Conservation (phyloP, 2,329 filamentous ascomycete species). For the Fusarium bulbicola region DNA sequence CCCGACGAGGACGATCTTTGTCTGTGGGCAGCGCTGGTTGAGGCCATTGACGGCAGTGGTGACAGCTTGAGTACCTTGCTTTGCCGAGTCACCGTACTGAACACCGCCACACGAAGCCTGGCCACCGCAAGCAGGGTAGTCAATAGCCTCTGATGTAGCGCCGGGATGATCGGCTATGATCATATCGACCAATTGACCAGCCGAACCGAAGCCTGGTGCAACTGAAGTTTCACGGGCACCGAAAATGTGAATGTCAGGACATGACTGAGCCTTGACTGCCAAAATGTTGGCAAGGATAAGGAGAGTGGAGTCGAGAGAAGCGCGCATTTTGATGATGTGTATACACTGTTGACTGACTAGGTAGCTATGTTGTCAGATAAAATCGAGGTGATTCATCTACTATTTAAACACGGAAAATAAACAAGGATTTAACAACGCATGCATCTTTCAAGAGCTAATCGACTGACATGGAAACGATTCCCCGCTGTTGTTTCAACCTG, state of each 20-base stretch:
- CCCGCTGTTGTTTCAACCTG: background rate
- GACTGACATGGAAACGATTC: background rate
- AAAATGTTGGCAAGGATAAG: slow-evolving; percentile 12
- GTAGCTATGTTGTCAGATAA: too few species aligned
- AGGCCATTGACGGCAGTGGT: slow-evolving; percentile 67
- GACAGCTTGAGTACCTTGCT: slow-evolving; percentile 66
- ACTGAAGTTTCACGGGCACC: slow-evolving; percentile 60
- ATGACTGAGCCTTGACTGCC: slow-evolving; percentile 37
- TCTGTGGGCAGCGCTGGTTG: slow-evolving; percentile 63
- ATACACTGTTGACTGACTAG: too few species aligned
- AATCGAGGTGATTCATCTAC: rapidly evolving
- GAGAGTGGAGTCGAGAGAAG: slow-evolving; percentile 9
- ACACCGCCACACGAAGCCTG: slow-evolving; percentile 65
- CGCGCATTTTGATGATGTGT: slow-evolving; percentile 9
- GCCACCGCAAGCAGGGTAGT: slow-evolving; percentile 71
- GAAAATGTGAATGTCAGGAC: slow-evolving; percentile 56
- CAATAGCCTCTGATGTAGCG: slow-evolving; percentile 63
- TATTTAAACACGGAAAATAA: background rate
- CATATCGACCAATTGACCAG: slow-evolving; percentile 59
- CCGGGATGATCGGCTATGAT: slow-evolving; percentile 59
- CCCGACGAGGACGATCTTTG: slow-evolving; percentile 67
- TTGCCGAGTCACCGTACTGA: slow-evolving; percentile 67
- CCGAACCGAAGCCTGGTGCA: slow-evolving; percentile 61
- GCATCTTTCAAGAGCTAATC: background rate
- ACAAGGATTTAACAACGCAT: background rate